Base-by-base conservation (phyloP, 352 stramenopile species). In the Nothophytophthora sp. region DNA sequence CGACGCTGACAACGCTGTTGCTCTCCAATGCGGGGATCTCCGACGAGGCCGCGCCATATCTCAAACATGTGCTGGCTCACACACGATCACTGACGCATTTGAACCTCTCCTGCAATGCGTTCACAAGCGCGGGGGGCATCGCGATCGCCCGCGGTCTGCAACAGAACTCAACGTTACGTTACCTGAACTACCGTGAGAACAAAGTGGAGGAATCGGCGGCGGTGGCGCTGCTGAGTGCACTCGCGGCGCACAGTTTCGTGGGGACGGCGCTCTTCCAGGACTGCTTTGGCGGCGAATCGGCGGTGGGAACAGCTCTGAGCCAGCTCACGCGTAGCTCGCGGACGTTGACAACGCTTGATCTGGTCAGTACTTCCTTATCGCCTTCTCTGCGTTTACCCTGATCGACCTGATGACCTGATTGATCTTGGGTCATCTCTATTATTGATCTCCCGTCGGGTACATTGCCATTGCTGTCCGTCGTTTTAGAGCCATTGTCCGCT, bases 401-500 rank as follows among this genome's bases (percentile, higher is more conserved):
- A n/a, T n/a, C n/a, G n/a, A n/a, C n/a, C n/a, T n/a, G n/a, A n/a
- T n/a, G n/a, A n/a, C n/a, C n/a, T n/a, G n/a, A n/a, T n/a, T n/a
- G n/a, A n/a, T n/a, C n/a, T n/a, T n/a, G n/a, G n/a, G n/a, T n/a
- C n/a, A n/a, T n/a, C n/a, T n/a, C n/a, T n/a, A n/a, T n/a, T n/a
- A n/a, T n/a, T n/a, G n/a, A n/a, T n/a, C n/a, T n/a, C n/a, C n/a
- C n/a, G n/a, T n/a, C n/a, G n/a, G n/a, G n/a, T n/a, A n/a, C n/a
- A n/a, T n/a, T n/a, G n/a, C n/a, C n/a, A n/a, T n/a, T n/a, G n/a
- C n/a, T n/a, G n/a, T n/a, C n/a, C n/a, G n/a, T n/a, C n/a, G n/a
- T n/a, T n/a, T n/a, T 35, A 90, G 81, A 90, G 79, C 49, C 72
- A 88, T 33, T 87, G 81, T 39, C n/a, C 38, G 0, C 45, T 92